These are phyloP conservation scores for Blastobotrys buckinghamii DNA, from an alignment of 1,139 yeast genomes.

Conservation along the genomic window DNA sequence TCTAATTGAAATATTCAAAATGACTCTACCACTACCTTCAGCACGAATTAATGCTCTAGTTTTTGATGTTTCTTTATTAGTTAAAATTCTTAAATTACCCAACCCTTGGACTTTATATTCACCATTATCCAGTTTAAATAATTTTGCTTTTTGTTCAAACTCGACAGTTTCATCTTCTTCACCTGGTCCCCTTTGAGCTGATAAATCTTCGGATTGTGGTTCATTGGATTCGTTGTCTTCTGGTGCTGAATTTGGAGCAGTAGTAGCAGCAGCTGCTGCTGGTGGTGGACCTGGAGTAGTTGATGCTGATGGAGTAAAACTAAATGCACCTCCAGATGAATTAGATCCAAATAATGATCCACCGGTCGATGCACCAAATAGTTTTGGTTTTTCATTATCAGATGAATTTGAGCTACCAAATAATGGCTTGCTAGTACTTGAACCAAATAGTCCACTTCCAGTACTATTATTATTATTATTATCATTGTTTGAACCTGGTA, in stretches of 20 bases:
- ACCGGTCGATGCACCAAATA: not conserved
- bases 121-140: constrained; percentile 47
- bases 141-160: constrained; percentile 65
- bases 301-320: constrained; percentile 12
- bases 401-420: not conserved
- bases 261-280: constrained; percentile 10
- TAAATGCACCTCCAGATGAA: constrained; percentile 1
- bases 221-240: constrained; percentile 13
- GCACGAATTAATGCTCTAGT: constrained; percentile 74
- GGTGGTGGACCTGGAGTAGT: constrained; percentile 10
- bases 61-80: constrained; percentile 51
- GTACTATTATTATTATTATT: not conserved
- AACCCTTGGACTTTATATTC: constrained; percentile 49
- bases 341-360: constrained; percentile 1
- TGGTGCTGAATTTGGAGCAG: constrained; percentile 15
- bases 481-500: not conserved
- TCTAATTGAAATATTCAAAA: constrained; percentile 59
- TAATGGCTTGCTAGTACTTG: not conserved
- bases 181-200: constrained; percentile 55
- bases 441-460: not conserved
- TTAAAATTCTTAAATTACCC: constrained; percentile 74
- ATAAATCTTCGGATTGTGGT: constrained; percentile 14
- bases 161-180: constrained; percentile 74
- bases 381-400: not conserved
- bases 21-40: constrained; percentile 80